Evolutionary conservation across 1,139 yeast genomes (phyloP).

Genomic region (Williopsis jadinii): DNA sequence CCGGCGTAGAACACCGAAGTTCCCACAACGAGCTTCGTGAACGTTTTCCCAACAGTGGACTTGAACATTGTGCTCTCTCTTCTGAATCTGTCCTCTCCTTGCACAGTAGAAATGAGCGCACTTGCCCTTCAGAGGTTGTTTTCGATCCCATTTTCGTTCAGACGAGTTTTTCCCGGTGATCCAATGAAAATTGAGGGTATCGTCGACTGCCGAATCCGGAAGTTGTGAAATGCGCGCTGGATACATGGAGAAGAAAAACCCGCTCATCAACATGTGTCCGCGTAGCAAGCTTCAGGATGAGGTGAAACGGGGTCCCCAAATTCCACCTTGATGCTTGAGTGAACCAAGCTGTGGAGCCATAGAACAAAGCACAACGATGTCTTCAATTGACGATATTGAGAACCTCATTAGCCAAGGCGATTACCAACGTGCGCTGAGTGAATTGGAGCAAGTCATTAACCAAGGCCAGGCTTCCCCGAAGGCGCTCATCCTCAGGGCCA

Average conservation of each 20-base stretch:
- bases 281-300: too few relatives aligned
- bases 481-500: conserved; percentile 18
- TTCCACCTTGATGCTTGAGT: too few relatives aligned
- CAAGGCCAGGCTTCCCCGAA: conserved; percentile 15
- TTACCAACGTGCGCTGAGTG: conserved; percentile 10
- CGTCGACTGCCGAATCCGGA: conserved; percentile 15
- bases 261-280: too few relatives aligned
- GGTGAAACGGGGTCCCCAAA: too few relatives aligned
- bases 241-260: not conserved
- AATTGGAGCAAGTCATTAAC: conserved; percentile 8
- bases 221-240: not conserved
- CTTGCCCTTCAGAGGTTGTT: too few relatives aligned
- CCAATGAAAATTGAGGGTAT: conserved; percentile 2
- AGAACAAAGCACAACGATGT: not conserved
- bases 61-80: conserved; percentile 17
- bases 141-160: too few relatives aligned
- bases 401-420: conserved; percentile 10
- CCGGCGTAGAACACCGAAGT: conserved; percentile 34
- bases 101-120: too few relatives aligned
- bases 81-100: too few relatives aligned
- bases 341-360: too few relatives aligned
- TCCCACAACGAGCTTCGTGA: conserved; percentile 29
- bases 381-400: conserved; percentile 11
- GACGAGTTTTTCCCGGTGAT: not conserved
- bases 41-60: conserved; percentile 28